These are phyloP conservation scores for Penicillium vulpinum DNA, from an alignment of 2,329 filamentous ascomycete genomes.

Conservation along the genomic window DNA sequence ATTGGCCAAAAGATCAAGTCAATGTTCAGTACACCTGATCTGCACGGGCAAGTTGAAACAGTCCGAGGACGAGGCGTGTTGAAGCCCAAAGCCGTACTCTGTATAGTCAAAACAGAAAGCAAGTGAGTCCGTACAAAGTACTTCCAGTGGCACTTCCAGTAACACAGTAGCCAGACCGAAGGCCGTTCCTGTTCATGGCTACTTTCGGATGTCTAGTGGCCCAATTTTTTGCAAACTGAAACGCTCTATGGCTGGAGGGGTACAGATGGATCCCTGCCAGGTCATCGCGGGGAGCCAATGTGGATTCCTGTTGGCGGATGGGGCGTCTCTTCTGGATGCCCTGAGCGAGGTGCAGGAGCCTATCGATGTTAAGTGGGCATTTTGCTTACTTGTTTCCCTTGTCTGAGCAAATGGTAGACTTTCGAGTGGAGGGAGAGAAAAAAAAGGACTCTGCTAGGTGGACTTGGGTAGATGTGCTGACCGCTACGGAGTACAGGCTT, in stretches of 20 bases:
- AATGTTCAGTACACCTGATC: constrained; percentile 15
- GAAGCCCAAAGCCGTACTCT: not conserved
- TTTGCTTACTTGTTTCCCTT: constrained; percentile 3
- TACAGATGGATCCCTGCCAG: constrained; percentile 18
- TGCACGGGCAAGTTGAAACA: constrained; percentile 24
- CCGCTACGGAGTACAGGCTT: constrained; percentile 13
- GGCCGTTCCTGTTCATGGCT: constrained; percentile 8
- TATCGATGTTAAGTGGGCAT: constrained; percentile 1
- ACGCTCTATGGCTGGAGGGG: constrained; percentile 10
- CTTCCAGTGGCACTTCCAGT: not conserved
- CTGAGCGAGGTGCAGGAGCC: constrained; percentile 8
- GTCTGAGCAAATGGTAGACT: constrained; percentile 13
- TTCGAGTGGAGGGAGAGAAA: constrained; percentile 1
- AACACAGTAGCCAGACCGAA: not conserved
- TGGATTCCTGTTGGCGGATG: constrained; percentile 13
- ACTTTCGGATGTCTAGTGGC: constrained; percentile 10
- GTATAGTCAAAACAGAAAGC: not conserved
- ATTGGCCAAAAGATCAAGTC: constrained; percentile 6
- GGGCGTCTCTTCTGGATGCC: constrained; percentile 3
- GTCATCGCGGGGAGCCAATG: constrained; percentile 24
- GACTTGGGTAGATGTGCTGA: constrained; percentile 19
- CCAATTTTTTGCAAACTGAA: constrained; percentile 6
- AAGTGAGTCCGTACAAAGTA: not conserved
- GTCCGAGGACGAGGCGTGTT: not conserved
- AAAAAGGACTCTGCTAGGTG: not conserved